phyloP scores from a whole-genome alignment of 2,329 filamentous ascomycete species.

The Aspergillus melleus region DNA sequence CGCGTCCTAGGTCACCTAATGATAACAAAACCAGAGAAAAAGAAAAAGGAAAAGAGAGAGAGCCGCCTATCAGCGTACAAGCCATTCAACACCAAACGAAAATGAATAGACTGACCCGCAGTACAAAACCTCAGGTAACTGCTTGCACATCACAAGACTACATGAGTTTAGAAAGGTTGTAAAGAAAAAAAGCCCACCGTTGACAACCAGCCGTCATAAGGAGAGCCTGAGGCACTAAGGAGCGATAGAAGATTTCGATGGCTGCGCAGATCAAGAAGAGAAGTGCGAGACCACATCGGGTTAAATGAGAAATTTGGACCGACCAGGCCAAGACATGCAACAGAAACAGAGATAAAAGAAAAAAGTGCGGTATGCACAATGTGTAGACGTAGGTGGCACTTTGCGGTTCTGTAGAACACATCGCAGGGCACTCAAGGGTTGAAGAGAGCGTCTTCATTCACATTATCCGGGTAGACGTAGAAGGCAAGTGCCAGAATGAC shows the following conservation, averaged over 20 bases:
- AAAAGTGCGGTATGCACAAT: background rate
- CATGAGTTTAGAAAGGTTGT: background rate
- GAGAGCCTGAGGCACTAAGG: background rate
- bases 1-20: background rate
- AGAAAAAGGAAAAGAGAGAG: background rate
- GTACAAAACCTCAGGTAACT: slow-evolving; percentile 8
- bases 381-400: background rate
- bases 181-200: background rate
- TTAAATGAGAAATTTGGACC: background rate
- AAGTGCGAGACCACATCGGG: background rate
- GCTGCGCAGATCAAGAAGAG: background rate
- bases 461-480: slow-evolving; percentile 50
- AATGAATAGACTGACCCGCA: slow-evolving; percentile 15
- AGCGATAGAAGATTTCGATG: slow-evolving; percentile 1
- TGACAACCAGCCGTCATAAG: background rate
- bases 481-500: slow-evolving; percentile 50
- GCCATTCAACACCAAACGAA: background rate
- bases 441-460: slow-evolving; percentile 18
- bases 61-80: background rate
- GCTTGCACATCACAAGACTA: background rate
- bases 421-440: slow-evolving; percentile 1
- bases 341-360: background rate
- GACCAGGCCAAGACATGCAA: background rate
- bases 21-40: background rate
- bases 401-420: background rate